Percentiles rank a stretch among this genome's conserved stretches.
Conservation (phyloP, 73 alveolate genomes). For the Blepharisma japonicum region DNA sequence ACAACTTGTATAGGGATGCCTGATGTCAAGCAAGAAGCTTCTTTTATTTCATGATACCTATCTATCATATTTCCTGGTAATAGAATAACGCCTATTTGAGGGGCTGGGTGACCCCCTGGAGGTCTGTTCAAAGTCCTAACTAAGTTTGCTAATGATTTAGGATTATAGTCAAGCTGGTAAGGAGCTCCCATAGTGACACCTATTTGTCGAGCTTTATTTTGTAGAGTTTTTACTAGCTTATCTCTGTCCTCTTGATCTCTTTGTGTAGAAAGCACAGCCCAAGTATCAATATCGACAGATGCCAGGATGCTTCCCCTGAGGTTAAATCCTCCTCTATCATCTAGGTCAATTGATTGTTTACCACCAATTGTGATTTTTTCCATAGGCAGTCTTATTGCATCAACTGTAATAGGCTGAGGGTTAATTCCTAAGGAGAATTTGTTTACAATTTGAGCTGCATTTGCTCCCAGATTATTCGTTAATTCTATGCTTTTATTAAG, state of each 20-base stretch:
- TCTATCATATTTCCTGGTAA: background rate
- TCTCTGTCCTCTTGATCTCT: too few species aligned
- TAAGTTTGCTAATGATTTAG: background rate
- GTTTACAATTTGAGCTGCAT: background rate
- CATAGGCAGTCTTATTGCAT: background rate
- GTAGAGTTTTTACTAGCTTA: too few species aligned
- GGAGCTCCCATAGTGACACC: too few species aligned
- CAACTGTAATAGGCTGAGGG: background rate
- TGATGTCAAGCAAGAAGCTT: background rate
- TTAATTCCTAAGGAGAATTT: background rate
- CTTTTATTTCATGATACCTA: background rate
- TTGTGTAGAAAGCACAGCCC: too few species aligned
- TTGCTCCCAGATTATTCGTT: constrained; percentile 13
- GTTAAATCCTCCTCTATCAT: background rate
- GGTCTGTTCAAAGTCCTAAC: background rate
- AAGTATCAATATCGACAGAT: background rate
- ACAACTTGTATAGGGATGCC: constrained; percentile 1
- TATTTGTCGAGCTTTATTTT: too few species aligned
- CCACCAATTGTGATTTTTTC: background rate
- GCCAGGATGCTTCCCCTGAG: background rate
- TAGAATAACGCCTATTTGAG: background rate
- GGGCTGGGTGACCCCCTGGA: background rate
- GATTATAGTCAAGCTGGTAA: background rate
- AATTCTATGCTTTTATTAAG: background rate
- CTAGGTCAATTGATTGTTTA: too few species aligned